Evolutionary conservation across 192 early-diverging fungal species (phyloP).

Genomic region (Podila epicladia): DNA sequence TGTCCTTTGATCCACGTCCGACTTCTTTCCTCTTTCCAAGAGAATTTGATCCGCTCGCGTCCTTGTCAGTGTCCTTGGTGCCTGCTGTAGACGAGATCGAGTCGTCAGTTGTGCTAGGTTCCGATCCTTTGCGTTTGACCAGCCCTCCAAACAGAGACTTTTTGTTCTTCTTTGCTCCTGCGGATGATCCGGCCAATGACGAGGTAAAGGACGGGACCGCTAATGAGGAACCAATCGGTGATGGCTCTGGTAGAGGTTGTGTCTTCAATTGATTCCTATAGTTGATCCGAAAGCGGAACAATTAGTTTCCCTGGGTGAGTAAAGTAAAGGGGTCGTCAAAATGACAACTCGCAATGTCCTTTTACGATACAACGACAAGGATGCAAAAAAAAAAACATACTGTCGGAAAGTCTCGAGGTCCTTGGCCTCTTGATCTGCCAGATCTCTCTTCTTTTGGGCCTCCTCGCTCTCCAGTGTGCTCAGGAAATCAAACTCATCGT

Average conservation of each 20-base stretch:
- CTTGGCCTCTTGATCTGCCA: slow-evolving; percentile 52
- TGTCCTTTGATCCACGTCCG: neutral
- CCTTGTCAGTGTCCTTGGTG: neutral
- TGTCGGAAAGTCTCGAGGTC: slow-evolving; percentile 60
- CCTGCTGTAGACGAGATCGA: neutral
- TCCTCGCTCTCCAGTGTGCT: slow-evolving; percentile 64
- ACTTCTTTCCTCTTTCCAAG: slow-evolving; percentile 23
- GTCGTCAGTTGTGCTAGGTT: neutral
- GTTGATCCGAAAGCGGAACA: too few species aligned
- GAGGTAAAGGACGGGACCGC: neutral
- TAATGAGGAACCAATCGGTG: neutral
- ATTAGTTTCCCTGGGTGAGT: too few species aligned
- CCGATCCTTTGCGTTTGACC: slow-evolving; percentile 19
- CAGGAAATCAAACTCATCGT: slow-evolving; percentile 77
- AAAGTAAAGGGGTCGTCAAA: too few species aligned
- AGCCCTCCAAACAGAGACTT: slow-evolving; percentile 30
- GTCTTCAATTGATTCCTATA: neutral
- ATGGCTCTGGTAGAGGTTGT: neutral
- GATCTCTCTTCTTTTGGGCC: slow-evolving; percentile 51
- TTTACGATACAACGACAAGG: neutral
- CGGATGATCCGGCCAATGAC: neutral
- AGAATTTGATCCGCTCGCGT: neutral
- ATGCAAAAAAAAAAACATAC: slow-evolving; percentile 36
- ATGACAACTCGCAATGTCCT: too few species aligned
- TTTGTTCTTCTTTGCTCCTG: slow-evolving; percentile 1